phyloP scores from a whole-genome alignment of 2,329 filamentous ascomycete species.

The Fusarium piperis region DNA sequence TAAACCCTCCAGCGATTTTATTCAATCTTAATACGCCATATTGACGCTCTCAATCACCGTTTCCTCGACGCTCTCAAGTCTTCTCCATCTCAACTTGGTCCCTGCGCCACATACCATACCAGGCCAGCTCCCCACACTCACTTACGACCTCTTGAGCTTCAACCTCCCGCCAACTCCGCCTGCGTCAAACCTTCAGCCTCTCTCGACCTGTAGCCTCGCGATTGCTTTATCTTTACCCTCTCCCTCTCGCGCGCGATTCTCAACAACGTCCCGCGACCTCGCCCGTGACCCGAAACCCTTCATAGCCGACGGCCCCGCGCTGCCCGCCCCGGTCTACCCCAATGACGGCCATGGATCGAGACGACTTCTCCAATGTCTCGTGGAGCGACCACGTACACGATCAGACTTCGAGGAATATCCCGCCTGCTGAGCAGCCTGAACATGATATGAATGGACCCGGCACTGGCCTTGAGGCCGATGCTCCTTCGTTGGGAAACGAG shows the following conservation, averaged over 20 bases:
- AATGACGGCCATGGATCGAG: conserved; percentile 61
- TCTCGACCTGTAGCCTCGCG: not conserved
- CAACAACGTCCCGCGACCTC: not conserved
- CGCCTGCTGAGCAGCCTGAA: conserved; percentile 41
- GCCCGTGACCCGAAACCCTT: not conserved
- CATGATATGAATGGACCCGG: conserved; percentile 56
- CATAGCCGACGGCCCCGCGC: not conserved
- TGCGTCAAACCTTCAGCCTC: not conserved
- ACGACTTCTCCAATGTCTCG: conserved; percentile 83
- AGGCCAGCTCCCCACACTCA: conserved; percentile 28
- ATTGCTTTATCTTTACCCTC: not conserved
- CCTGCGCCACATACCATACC: conserved; percentile 28
- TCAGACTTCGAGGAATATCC: conserved; percentile 44
- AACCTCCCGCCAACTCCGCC: conserved; percentile 32
- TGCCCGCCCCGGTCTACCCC: not conserved
- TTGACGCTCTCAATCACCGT: not conserved
- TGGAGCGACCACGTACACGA: conserved; percentile 72
- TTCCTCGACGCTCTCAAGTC: not conserved
- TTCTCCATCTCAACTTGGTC: conserved; percentile 27
- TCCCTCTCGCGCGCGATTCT: not conserved
- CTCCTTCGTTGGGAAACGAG: conserved; percentile 74
- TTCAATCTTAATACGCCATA: not conserved
- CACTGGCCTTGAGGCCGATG: conserved; percentile 63
- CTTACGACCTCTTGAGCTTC: conserved; percentile 26
- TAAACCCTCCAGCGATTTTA: accelerated